A percentile compares a stretch with the other conserved stretches of the same genome.
phyloP scores from a whole-genome alignment of 2,329 filamentous ascomycete genomes.

The Pseudofabraea citricarpa region DNA sequence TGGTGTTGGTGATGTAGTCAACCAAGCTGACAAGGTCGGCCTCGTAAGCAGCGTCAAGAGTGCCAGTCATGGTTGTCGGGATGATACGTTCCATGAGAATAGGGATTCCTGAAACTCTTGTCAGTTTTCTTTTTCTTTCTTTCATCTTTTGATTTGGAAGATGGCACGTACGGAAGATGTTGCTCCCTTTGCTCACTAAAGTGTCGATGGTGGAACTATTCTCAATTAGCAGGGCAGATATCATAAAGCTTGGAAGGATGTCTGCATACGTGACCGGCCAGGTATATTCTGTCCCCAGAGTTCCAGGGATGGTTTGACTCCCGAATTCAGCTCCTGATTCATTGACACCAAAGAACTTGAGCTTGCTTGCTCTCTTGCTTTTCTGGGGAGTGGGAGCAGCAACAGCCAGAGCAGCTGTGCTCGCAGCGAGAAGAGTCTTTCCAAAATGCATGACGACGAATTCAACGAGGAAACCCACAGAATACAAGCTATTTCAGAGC shows the following conservation, averaged over 20 bases:
- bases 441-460: conserved; percentile 6
- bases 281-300: conserved; percentile 50
- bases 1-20: conserved; percentile 41
- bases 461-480: too few species aligned
- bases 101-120: too few species aligned
- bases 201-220: conserved; percentile 16
- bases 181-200: conserved; percentile 16
- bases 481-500: background rate
- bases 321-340: conserved; percentile 58
- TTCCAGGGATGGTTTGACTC: conserved; percentile 46
- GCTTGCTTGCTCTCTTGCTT: conserved; percentile 30
- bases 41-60: conserved; percentile 36
- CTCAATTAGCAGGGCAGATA: too few species aligned
- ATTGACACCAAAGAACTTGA: conserved; percentile 25
- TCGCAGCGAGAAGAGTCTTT: conserved; percentile 1
- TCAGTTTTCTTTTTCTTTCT: too few species aligned
- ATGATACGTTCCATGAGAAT: conserved; percentile 53
- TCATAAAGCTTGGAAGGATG: too few species aligned
- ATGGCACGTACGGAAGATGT: conserved; percentile 31
- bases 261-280: conserved; percentile 46
- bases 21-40: conserved; percentile 36
- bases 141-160: too few species aligned
- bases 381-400: conserved; percentile 18
- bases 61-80: conserved; percentile 40
- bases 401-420: conserved; percentile 7